Conservation (phyloP, 2,329 filamentous ascomycete genomes). For the Tolypocladium inflatum region DNA sequence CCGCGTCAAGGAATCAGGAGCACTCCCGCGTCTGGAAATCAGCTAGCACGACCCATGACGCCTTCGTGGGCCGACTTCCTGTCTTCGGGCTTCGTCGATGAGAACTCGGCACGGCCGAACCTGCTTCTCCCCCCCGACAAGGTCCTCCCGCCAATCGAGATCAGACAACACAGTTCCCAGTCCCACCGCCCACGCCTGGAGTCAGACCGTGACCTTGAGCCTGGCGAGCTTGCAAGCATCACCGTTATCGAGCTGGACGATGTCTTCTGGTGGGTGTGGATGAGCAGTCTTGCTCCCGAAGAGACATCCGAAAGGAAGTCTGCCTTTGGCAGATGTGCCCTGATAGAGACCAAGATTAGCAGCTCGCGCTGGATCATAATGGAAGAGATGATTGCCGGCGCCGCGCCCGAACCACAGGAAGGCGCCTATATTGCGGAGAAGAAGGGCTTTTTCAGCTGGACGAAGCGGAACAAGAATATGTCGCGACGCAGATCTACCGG, state of each 20-base stretch:
- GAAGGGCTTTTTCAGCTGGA: conserved; percentile 88
- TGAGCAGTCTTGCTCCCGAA: conserved; percentile 86
- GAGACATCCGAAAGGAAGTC: conserved; percentile 80
- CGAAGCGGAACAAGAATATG: conserved; percentile 53
- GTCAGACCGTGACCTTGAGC: conserved; percentile 61
- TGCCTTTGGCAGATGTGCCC: conserved; percentile 85
- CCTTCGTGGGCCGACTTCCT: conserved; percentile 98
- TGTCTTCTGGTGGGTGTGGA: conserved; percentile 99
- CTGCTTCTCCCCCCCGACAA: conserved; percentile 86
- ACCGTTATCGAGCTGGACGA: conserved; percentile 80
- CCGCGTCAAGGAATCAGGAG: conserved; percentile 44
- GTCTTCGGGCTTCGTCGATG: conserved; percentile 83
- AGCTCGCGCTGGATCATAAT: conserved; percentile 85
- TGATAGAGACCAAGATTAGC: conserved; percentile 78
- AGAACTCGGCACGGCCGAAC: conserved; percentile 53
- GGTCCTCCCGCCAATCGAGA: conserved; percentile 73
- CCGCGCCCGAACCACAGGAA: conserved; percentile 72
- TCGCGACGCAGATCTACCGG: conserved; percentile 62
- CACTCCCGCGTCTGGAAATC: conserved; percentile 58
- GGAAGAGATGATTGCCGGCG: conserved; percentile 93
- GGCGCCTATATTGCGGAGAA: conserved; percentile 92
- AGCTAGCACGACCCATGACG: conserved; percentile 75
- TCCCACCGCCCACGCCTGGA: conserved; percentile 70
- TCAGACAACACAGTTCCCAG: conserved; percentile 74
- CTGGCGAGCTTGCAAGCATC: conserved; percentile 91